These are phyloP conservation scores for Colletotrichum theobromicola DNA, from an alignment of 2,329 filamentous ascomycete genomes.

Conservation along the genomic window DNA sequence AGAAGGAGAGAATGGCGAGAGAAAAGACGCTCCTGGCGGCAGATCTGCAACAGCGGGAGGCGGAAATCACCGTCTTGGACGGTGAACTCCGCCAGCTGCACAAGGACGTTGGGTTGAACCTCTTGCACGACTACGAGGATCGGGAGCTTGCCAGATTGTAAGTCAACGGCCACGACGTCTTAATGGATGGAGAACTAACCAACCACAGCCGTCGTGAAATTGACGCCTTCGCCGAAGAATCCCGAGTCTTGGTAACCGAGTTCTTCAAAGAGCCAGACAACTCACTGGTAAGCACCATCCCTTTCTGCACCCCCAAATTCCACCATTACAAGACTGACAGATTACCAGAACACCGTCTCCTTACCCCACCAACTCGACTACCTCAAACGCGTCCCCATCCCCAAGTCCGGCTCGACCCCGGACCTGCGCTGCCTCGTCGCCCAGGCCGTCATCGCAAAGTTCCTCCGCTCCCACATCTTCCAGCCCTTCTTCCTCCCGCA, in stretches of 20 bases:
- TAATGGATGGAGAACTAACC: not conserved
- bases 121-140: constrained; percentile 24
- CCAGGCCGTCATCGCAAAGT: constrained; percentile 29
- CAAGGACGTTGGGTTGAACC: constrained; percentile 20
- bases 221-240: constrained; percentile 26
- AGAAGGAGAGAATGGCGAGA: not conserved
- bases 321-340: not conserved
- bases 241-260: constrained; percentile 28
- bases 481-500: constrained; percentile 31
- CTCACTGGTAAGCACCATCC: constrained; percentile 21
- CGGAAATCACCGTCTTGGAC: not conserved
- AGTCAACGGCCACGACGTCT: not conserved
- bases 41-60: not conserved
- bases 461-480: constrained; percentile 30
- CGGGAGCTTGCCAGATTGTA: constrained; percentile 28
- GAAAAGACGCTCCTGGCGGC: not conserved
- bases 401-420: constrained; percentile 24
- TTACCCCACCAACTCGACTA: not conserved
- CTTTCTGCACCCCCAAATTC: not conserved
- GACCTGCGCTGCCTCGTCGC: constrained; percentile 33
- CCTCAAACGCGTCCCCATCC: not conserved
- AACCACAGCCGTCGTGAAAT: constrained; percentile 25
- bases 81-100: not conserved
- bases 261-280: constrained; percentile 31
- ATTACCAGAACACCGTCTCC: not conserved